phyloP scores from a whole-genome alignment of 164 flowering plant species.

The Nymphaea colorata region DNA sequence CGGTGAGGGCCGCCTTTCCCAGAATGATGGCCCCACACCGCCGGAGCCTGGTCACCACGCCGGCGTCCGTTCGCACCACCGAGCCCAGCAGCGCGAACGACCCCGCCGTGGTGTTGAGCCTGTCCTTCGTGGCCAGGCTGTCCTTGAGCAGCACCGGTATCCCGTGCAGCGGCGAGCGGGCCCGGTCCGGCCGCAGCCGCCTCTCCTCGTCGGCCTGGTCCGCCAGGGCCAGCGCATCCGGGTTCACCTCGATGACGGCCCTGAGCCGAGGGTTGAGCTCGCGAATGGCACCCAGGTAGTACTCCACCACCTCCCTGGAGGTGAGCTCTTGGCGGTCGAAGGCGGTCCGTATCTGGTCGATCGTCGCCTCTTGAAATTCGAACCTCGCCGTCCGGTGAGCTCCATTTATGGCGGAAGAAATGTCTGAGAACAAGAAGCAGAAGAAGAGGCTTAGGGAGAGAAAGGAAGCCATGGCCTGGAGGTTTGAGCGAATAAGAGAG shows the following conservation, averaged over 20 bases:
- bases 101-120: slow-evolving; percentile 22
- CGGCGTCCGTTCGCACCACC: slow-evolving; percentile 20
- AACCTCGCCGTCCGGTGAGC: neutral
- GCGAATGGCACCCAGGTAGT: slow-evolving; percentile 21
- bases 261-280: slow-evolving; percentile 25
- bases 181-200: neutral
- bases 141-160: slow-evolving; percentile 35
- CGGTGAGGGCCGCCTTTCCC: slow-evolving; percentile 31
- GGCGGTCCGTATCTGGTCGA: slow-evolving; percentile 32
- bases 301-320: slow-evolving; percentile 16
- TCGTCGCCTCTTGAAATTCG: slow-evolving; percentile 34
- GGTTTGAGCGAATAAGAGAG: no score
- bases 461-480: no score
- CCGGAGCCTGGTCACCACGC: slow-evolving; percentile 23
- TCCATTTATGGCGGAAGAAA: neutral
- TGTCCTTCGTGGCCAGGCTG: slow-evolving; percentile 15
- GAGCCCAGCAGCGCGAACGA: slow-evolving; percentile 27
- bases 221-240: slow-evolving; percentile 24
- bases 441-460: no score
- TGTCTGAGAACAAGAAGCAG: neutral
- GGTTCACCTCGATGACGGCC: slow-evolving; percentile 33
- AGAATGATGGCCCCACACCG: slow-evolving; percentile 24
- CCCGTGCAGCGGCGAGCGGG: slow-evolving; percentile 29
- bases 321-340: slow-evolving; percentile 23
- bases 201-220: slow-evolving; percentile 25